Percentiles rank a stretch among this genome's conserved stretches.
phyloP scores from a whole-genome alignment of 225 moss, liverwort and hornwort genomes.

The Pleurozium schreberi region DNA sequence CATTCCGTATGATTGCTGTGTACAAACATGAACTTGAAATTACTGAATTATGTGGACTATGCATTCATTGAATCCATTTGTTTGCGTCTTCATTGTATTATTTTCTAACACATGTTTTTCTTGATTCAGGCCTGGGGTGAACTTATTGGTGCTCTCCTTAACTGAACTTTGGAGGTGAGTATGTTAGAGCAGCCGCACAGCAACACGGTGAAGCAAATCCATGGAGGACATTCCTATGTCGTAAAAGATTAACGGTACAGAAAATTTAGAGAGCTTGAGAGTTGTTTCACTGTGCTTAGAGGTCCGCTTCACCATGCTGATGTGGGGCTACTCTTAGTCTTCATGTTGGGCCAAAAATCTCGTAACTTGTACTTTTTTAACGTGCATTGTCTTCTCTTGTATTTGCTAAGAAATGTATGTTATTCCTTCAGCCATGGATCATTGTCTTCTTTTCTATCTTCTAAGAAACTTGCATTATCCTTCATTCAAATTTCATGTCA shows the following conservation, averaged over 20 bases:
- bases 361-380: neutral
- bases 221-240: too few species aligned
- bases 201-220: too few species aligned
- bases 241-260: too few species aligned
- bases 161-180: neutral
- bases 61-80: neutral
- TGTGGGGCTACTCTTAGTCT: too few species aligned
- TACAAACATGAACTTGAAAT: neutral
- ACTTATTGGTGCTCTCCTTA: neutral
- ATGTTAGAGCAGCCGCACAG: too few species aligned
- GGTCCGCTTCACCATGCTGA: too few species aligned
- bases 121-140: neutral
- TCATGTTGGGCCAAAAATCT: neutral
- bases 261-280: too few species aligned
- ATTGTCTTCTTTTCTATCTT: too few species aligned
- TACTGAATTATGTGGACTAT: neutral
- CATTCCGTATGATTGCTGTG: neutral
- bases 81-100: neutral
- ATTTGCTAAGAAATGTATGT: neutral
- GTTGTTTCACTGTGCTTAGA: too few species aligned
- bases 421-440: neutral
- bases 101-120: neutral
- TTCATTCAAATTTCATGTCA: neutral
- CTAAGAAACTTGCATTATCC: neutral
- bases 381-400: neutral